Conservation (phyloP, 306 rosid genomes). For the Cyclanthera cordifolia region DNA sequence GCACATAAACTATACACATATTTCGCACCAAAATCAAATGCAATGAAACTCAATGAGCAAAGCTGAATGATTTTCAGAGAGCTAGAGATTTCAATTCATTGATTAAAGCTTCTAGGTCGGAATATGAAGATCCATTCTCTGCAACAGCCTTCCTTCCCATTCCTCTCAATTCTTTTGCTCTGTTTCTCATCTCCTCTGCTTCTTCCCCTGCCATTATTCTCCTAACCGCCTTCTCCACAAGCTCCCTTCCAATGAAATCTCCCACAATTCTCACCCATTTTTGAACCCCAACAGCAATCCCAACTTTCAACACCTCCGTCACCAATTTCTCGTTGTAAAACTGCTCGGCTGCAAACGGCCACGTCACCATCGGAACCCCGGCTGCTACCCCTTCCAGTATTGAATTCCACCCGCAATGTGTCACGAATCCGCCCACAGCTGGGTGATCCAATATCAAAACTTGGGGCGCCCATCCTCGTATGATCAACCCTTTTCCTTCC, state of each 20-base stretch:
- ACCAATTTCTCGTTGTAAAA: conserved; percentile 47
- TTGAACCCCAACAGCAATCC: conserved; percentile 42
- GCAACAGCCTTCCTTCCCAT: conserved; percentile 23
- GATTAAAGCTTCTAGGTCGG: conserved; percentile 2
- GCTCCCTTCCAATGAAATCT: conserved; percentile 31
- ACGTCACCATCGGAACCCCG: background rate
- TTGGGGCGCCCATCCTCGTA: background rate
- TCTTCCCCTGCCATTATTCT: conserved; percentile 37
- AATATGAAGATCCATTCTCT: conserved; percentile 17
- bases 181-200: conserved; percentile 31
- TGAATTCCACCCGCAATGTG: background rate
- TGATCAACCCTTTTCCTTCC: background rate
- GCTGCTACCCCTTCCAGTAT: background rate
- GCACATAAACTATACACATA: no score
- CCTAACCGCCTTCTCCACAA: background rate
- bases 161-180: conserved; percentile 23
- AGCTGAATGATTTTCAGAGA: background rate
- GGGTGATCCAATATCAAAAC: background rate
- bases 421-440: background rate
- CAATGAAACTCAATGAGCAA: no score
- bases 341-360: background rate
- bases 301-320: conserved; percentile 32
- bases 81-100: background rate
- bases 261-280: conserved; percentile 40
- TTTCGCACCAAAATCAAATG: no score